Conservation (phyloP, 2,329 filamentous ascomycete species). For the Grosmannia huntii region DNA sequence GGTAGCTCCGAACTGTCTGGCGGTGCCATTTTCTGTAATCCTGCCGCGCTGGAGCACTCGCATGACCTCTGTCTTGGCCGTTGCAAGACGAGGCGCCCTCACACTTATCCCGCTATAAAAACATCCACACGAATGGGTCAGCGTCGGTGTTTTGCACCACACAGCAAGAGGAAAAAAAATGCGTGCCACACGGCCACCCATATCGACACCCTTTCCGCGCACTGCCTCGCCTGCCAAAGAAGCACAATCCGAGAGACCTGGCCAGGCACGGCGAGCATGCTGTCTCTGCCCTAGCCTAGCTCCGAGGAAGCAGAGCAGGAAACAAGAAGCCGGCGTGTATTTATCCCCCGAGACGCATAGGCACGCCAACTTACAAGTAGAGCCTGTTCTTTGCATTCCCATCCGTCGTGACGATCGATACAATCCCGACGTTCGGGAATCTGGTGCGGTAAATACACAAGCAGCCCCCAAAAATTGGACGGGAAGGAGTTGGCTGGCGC, state of each 20-base stretch:
- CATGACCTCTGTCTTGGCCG: conserved; percentile 5
- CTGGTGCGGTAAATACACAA: neutral
- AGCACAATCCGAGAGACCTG: too few relatives aligned
- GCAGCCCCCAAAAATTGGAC: neutral
- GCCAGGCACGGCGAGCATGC: too few relatives aligned
- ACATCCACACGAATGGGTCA: neutral
- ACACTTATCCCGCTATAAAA: neutral
- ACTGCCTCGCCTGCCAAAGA: too few relatives aligned
- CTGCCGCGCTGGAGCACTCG: conserved; percentile 2
- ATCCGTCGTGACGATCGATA: neutral
- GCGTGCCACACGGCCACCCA: neutral
- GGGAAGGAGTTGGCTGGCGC: neutral
- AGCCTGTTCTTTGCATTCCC: neutral
- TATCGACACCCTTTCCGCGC: neutral
- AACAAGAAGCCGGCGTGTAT: too few relatives aligned
- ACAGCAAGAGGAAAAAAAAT: neutral
- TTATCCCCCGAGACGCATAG: neutral
- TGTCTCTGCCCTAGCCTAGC: too few relatives aligned
- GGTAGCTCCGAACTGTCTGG: conserved; percentile 11
- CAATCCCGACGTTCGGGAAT: neutral
- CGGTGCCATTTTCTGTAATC: conserved; percentile 9
- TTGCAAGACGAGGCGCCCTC: neutral
- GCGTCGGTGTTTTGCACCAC: neutral
- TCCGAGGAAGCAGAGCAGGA: too few relatives aligned
- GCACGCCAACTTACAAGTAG: neutral